These are phyloP conservation scores for Sinapis alba DNA, from an alignment of 441 rosid species.

Conservation along the genomic window DNA sequence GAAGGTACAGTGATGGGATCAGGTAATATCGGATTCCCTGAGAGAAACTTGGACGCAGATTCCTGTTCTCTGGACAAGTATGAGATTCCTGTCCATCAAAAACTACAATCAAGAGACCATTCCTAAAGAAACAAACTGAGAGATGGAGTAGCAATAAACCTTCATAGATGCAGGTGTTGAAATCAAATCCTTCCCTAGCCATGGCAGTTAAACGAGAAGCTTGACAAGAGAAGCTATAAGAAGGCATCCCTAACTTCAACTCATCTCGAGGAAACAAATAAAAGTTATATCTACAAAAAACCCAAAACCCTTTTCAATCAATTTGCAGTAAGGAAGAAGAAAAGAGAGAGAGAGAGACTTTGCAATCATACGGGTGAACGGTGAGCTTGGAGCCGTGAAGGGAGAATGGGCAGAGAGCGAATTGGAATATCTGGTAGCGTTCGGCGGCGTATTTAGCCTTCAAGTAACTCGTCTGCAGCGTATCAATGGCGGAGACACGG, in stretches of 20 bases:
- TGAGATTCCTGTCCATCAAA: conserved; percentile 68
- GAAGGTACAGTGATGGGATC: conserved; percentile 39
- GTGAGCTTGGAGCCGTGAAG: conserved; percentile 55
- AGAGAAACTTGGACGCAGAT: conserved; percentile 52
- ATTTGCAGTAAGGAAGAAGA: background rate
- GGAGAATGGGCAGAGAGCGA: conserved; percentile 79
- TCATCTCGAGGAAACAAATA: conserved; percentile 91
- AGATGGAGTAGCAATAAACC: conserved; percentile 45
- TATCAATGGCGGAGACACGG: conserved; percentile 70
- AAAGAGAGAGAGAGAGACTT: background rate
- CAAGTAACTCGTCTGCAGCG: conserved; percentile 63
- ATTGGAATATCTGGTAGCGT: conserved; percentile 77
- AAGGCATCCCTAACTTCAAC: conserved; percentile 70
- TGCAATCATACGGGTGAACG: conserved; percentile 60
- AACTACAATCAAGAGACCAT: conserved; percentile 9
- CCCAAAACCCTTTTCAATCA: conserved; percentile 14
- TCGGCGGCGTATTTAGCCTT: conserved; percentile 78
- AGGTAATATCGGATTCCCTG: conserved; percentile 57
- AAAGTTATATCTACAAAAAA: conserved; percentile 70
- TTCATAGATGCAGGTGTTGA: conserved; percentile 80
- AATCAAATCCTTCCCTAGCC: conserved; percentile 87
- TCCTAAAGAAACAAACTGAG: conserved; percentile 2
- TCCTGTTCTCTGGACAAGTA: conserved; percentile 89
- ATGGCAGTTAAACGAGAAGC: conserved; percentile 65
- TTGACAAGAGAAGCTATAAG: conserved; percentile 85